These are phyloP conservation scores for Lablab purpureus DNA, from an alignment of 306 rosid genomes.

Conservation along the genomic window DNA sequence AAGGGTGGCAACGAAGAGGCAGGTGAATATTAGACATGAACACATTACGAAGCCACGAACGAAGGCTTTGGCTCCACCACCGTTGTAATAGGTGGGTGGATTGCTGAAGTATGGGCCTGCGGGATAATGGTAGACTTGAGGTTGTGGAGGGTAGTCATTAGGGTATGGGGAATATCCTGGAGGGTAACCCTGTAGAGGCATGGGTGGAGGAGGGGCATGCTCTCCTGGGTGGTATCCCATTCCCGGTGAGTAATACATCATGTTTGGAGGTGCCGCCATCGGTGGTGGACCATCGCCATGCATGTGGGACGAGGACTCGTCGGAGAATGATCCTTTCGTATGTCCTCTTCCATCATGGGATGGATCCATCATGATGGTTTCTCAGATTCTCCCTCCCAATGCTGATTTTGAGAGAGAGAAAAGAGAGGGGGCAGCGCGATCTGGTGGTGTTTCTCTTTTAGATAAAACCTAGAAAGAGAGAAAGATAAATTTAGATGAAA, in stretches of 20 bases:
- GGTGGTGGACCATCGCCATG: not conserved
- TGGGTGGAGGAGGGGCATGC: not conserved
- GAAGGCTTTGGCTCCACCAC: slow-evolving; percentile 4
- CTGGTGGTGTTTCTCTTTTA: not conserved
- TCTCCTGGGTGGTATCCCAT: not conserved
- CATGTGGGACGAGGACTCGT: not conserved
- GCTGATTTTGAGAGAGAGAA: not conserved
- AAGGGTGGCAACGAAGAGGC: slow-evolving; percentile 14
- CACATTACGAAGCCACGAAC: slow-evolving; percentile 46
- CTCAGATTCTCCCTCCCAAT: slow-evolving; percentile 39
- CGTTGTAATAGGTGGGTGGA: not conserved
- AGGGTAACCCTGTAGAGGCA: slow-evolving; percentile 29
- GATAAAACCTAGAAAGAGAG: not conserved
- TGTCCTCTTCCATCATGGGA: slow-evolving; percentile 21
- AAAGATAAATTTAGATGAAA: slow-evolving; percentile 22
- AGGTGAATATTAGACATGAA: not conserved
- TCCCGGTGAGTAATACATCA: slow-evolving; percentile 35
- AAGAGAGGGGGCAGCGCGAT: not conserved
- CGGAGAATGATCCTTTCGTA: not conserved
- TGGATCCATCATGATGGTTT: slow-evolving; percentile 31
- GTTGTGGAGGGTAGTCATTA: not conserved
- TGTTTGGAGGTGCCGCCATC: slow-evolving; percentile 25
- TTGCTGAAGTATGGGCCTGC: slow-evolving; percentile 6
- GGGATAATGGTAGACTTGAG: not conserved
- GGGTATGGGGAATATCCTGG: slow-evolving; percentile 33